Conservation (phyloP, 331 rosid genomes). For the Rhamnella rubrinervis region DNA sequence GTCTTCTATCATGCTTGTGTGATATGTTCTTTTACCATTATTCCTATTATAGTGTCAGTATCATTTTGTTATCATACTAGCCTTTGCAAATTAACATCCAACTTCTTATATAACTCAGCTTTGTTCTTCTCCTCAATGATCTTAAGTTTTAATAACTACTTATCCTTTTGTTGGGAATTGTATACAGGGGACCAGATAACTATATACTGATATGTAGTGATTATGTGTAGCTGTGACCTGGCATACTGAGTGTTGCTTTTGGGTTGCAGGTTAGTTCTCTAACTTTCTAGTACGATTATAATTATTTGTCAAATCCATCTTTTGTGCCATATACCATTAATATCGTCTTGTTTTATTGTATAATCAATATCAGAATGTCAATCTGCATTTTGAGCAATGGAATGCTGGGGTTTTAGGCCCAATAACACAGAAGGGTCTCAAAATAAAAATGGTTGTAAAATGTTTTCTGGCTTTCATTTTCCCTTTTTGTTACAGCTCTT, state of each 20-base stretch:
- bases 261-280: slow-evolving; percentile 81
- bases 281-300: not conserved
- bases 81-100: too few species aligned
- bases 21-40: too few species aligned
- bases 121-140: slow-evolving; percentile 4
- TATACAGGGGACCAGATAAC: slow-evolving; percentile 48
- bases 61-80: too few species aligned
- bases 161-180: slow-evolving; percentile 56
- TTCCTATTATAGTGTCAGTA: too few species aligned
- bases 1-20: too few species aligned
- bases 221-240: slow-evolving; percentile 56
- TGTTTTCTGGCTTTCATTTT: slow-evolving; percentile 41
- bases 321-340: not conserved
- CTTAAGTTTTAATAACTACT: slow-evolving; percentile 20
- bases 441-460: slow-evolving; percentile 84
- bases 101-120: not conserved
- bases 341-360: not conserved
- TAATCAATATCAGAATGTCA: slow-evolving; percentile 65
- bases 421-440: slow-evolving; percentile 61
- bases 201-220: slow-evolving; percentile 67
- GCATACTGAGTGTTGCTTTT: slow-evolving; percentile 74
- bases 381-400: slow-evolving; percentile 84
- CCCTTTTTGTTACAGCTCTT: not conserved
- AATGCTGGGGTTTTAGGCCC: slow-evolving; percentile 93
- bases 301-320: slow-evolving; percentile 11